Base-by-base conservation (phyloP, 2,329 filamentous ascomycete genomes). In the Talaromyces sp. region DNA sequence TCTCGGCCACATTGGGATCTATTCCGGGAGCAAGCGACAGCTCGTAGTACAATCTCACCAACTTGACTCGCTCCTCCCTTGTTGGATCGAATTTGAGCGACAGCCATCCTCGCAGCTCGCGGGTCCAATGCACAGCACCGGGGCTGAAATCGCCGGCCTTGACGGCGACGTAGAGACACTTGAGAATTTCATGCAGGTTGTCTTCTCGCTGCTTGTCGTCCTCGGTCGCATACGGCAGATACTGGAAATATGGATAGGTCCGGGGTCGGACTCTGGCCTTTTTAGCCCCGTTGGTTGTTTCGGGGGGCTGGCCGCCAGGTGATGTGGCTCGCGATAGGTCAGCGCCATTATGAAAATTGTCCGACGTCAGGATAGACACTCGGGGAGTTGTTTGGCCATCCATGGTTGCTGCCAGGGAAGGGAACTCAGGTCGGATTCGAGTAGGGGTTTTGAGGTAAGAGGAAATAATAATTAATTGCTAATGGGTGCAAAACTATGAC, bases 51-150 rank as follows among this genome's bases (percentile, higher is more conserved):
- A 99, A 82, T 77, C 89, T 90, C 31, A 95, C 90, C 31, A 99
- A 84, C 75, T 86, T 91, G 55, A 92, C 87, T 61, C 96, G 85
- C 66, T 93, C 87, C 72, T 89, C 88, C 68, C 90, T 86, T 54
- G 91, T 91, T 73, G 96, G 91, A 78, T 99, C 93, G 73, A 99
- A 99, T 81, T 99, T 99, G 76, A 99, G 86, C 58, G 89, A 90
- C 66, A 99, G 82, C 95, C 96, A 99, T 76, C 89, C 91, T 71
- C 93, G 87, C 54, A 99, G 87, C 83, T 99, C 95, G 67, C 93
- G 87, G 17, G 95, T 97, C 95, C 95, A 99, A 77, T 99, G 93
- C 63, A 96, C 82, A 29, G 93, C 95, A 35, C 95, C 95, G 0
- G 93, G 91, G 26, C 89, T 88, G 76, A 98, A 98, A 76, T 99